phyloP scores from a whole-genome alignment of 2,329 filamentous ascomycete genomes.

The Fusarium sp. region DNA sequence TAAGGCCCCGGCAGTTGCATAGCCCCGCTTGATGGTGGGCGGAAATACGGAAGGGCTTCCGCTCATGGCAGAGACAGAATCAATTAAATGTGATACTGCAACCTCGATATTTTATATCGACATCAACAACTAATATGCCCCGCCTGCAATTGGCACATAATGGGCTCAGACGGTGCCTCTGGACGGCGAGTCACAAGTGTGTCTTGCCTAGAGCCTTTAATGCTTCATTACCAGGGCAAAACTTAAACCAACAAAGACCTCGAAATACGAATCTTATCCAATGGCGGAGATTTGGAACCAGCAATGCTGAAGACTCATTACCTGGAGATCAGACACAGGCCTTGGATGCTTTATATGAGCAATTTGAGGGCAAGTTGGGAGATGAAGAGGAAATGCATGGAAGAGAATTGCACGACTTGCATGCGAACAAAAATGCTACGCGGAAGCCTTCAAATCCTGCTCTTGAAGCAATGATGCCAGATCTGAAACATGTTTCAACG shows the following conservation, averaged over 20 bases:
- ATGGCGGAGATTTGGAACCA: constrained; percentile 35
- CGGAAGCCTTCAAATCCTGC: constrained; percentile 5
- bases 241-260: constrained; percentile 17
- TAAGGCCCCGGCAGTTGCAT: constrained; percentile 41
- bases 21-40: constrained; percentile 30
- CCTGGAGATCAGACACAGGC: not conserved
- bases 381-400: not conserved
- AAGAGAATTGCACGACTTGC: not conserved
- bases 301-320: not conserved
- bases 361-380: not conserved
- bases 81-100: not conserved
- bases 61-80: constrained; percentile 5
- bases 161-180: constrained; percentile 73
- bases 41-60: constrained; percentile 30
- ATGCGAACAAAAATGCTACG: not conserved
- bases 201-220: constrained; percentile 51
- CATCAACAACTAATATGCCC: constrained; percentile 43
- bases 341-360: constrained; percentile 10
- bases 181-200: constrained; percentile 63
- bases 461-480: constrained; percentile 12
- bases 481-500: constrained; percentile 14
- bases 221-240: constrained; percentile 25
- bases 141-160: constrained; percentile 57
- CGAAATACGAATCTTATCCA: constrained; percentile 14
- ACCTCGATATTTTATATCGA: not conserved